Evolutionary conservation across 805 yeast species (phyloP).

Genomic region (Saccharomycopsis sp.): DNA sequence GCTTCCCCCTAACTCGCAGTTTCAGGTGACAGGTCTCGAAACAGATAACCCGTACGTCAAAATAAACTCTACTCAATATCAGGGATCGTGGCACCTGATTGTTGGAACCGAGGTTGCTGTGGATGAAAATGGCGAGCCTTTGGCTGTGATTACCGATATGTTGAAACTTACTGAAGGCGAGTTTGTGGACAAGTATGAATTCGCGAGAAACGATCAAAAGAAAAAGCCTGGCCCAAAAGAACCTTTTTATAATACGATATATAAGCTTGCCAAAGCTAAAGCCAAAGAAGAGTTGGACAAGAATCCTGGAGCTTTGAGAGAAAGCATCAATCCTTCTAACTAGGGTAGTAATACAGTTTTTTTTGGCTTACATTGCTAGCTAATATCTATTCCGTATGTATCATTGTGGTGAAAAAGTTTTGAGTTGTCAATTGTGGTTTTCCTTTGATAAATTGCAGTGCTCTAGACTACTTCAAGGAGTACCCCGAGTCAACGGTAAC

Average conservation of each 20-base stretch:
- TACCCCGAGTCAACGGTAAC: slow-evolving; percentile 29
- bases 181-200: slow-evolving; percentile 4
- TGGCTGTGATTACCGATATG: slow-evolving; percentile 16
- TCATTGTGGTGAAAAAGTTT: no score
- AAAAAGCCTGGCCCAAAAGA: neutral
- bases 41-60: slow-evolving; percentile 49
- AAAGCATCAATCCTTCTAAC: no score
- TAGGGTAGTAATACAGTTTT: no score
- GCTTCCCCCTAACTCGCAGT: slow-evolving; percentile 30
- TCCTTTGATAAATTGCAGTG: no score
- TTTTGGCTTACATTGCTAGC: no score
- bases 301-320: neutral
- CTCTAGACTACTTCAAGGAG: slow-evolving; percentile 5
- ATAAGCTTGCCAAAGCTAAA: neutral
- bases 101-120: slow-evolving; percentile 67
- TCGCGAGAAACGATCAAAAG: neutral
- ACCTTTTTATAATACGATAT: neutral
- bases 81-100: slow-evolving; percentile 69
- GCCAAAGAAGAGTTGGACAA: neutral
- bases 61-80: slow-evolving; percentile 49
- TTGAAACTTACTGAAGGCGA: slow-evolving; percentile 13
- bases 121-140: slow-evolving; percentile 22
- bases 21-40: slow-evolving; percentile 53
- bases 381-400: neutral
- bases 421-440: no score